Conservation (phyloP, 2,329 filamentous ascomycete genomes). For the Aspergillus novofumigatus region DNA sequence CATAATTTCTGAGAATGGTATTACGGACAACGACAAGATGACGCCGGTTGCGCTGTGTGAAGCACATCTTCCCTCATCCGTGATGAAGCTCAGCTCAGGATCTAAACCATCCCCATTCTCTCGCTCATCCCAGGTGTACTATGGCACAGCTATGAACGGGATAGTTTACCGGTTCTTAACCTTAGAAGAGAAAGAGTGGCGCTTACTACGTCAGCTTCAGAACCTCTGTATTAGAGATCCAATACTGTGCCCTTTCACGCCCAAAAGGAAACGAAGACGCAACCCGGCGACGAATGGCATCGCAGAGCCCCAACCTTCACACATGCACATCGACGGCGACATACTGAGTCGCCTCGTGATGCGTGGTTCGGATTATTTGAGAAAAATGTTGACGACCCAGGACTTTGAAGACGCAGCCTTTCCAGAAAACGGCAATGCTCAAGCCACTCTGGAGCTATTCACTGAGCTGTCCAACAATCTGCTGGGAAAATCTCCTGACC, state of each 20-base stretch:
- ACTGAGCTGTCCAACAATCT: constrained; percentile 48
- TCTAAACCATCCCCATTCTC: constrained; percentile 14
- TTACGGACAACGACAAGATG: constrained; percentile 27
- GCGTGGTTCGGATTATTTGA: constrained; percentile 31
- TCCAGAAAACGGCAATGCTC: constrained; percentile 7
- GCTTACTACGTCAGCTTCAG: constrained; percentile 68
- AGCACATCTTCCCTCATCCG: constrained; percentile 32
- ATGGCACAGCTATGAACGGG: constrained; percentile 65
- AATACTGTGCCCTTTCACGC: constrained; percentile 49
- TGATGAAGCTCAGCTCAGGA: constrained; percentile 26
- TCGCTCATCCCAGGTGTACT: constrained; percentile 47
- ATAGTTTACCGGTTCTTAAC: constrained; percentile 66
- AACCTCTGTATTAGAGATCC: constrained; percentile 56
- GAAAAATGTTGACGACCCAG: constrained; percentile 25
- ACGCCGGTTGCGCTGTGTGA: constrained; percentile 27
- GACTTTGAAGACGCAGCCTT: constrained; percentile 11
- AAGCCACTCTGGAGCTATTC: constrained; percentile 39
- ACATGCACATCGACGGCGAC: constrained; percentile 66
- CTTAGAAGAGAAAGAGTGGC: constrained; percentile 59
- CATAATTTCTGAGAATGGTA: constrained; percentile 26
- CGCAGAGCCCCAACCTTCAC: constrained; percentile 37
- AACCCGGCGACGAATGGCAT: constrained; percentile 37
- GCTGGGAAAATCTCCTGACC: constrained; percentile 34
- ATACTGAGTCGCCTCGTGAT: constrained; percentile 55
- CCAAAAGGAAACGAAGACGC: constrained; percentile 26